Evolutionary conservation across 768 basidiomycete genomes (phyloP).

Genomic region (Dendrothele bispora): DNA sequence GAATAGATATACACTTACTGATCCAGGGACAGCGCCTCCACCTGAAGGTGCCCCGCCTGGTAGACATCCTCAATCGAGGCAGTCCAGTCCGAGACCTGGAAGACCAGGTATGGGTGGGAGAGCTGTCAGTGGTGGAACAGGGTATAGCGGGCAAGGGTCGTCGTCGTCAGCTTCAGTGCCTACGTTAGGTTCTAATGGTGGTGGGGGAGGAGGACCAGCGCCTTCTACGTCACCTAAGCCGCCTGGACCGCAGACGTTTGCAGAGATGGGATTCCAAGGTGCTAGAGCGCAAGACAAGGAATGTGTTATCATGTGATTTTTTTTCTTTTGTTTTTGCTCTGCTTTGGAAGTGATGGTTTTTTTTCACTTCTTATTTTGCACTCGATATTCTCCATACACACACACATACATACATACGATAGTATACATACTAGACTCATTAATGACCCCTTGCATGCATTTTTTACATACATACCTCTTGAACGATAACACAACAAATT

Average conservation of each 20-base stretch:
- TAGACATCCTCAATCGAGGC: not conserved
- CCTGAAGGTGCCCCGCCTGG: not conserved
- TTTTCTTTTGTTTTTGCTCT: too few relatives aligned
- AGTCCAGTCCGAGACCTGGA: not conserved
- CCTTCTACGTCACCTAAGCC: constrained; percentile 10
- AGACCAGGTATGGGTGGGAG: not conserved
- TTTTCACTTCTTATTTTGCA: too few relatives aligned
- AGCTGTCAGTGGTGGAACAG: not conserved
- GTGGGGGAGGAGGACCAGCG: not conserved
- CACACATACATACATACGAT: too few relatives aligned
- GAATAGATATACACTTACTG: constrained; percentile 3
- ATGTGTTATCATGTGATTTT: constrained; percentile 79
- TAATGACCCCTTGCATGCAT: too few relatives aligned
- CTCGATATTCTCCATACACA: too few relatives aligned
- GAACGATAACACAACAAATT: too few relatives aligned
- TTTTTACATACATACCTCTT: too few relatives aligned
- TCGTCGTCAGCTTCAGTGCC: not conserved
- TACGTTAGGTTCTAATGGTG: not conserved
- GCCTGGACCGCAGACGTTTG: constrained; percentile 73
- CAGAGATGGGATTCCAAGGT: constrained; percentile 90
- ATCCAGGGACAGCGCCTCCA: constrained; percentile 1
- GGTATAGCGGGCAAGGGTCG: too few relatives aligned
- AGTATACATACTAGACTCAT: too few relatives aligned
- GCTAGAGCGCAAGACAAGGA: constrained; percentile 79
- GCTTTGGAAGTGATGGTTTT: too few relatives aligned